Evolutionary conservation across 352 stramenopile species (phyloP).

Genomic region (Peronospora farinosa): DNA sequence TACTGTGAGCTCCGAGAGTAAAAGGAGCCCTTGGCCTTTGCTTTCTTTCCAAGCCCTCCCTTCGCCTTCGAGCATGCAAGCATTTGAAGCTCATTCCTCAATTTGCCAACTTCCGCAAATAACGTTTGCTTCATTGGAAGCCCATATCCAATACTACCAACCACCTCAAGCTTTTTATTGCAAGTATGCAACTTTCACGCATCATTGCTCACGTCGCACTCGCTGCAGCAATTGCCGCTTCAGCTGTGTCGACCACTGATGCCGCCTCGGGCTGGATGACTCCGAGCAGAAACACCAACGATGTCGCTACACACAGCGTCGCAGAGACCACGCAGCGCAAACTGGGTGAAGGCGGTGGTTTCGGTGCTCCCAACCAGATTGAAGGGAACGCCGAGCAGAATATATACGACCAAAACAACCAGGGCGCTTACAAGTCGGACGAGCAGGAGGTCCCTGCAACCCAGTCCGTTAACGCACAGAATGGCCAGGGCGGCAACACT

Average conservation of each 20-base stretch:
- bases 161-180: neutral
- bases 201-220: slow-evolving; percentile 30
- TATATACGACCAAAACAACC: no score
- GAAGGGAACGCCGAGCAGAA: no score
- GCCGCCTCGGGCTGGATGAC: slow-evolving; percentile 21
- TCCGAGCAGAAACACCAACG: no score
- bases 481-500: no score
- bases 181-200: slow-evolving; percentile 28
- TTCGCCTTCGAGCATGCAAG: neutral
- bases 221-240: slow-evolving; percentile 21
- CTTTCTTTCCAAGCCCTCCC: neutral
- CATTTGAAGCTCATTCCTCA: slow-evolving; percentile 25
- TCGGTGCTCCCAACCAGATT: no score
- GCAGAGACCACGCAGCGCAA: no score
- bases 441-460: no score
- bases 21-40: neutral
- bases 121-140: slow-evolving; percentile 20
- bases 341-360: no score
- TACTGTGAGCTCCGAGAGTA: neutral
- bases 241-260: slow-evolving; percentile 13
- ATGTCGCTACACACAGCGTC: no score
- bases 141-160: slow-evolving; percentile 21
- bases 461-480: no score
- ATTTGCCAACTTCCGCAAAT: slow-evolving; percentile 25
- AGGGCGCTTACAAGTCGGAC: no score